Base-by-base conservation (phyloP, 768 basidiomycete species). In the Boletus fagicola region DNA sequence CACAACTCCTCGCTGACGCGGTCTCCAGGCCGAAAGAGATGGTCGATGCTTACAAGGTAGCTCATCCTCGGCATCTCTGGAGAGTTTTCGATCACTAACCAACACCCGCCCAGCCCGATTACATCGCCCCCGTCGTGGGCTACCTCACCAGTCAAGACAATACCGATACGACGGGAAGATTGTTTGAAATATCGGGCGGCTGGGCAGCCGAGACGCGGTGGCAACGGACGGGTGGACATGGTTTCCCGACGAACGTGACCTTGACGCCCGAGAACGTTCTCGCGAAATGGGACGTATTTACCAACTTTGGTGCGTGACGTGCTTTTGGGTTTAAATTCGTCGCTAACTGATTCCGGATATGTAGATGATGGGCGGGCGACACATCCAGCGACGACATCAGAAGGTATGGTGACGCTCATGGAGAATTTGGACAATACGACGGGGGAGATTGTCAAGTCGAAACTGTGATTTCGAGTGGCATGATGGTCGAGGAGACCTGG, bases 141-240 rank as follows among this genome's bases (percentile, higher is more conserved):
- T 98, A 88, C 69, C 80, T 99, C 33, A 86, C 83, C 4, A 93
- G 91, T 68, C 83, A 86, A 72, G 88, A 86, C 53, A 95, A 96
- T 64, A 77, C 79, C 18, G 81, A 85, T 38, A 86, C 84, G 9
- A 83, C 87, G 13, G 90, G 91, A 9, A 75, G 78, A 6, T 68
- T 99, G 49, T 95, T 95, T 71, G 95, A 98, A 72, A 82, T 94
- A 40, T 81, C 81, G 15, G 94, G 90, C 24, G 97, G 96, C 0
- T 98, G 94, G 91, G 88, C 89, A 4, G 92, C 92, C 1, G 85
- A 94, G 72, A 87, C 90, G 33, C 81, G 96, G 56, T 99, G 96
- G 95, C 90, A 98, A 72, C 85, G 93, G 15, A 78, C 92, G 10
- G 89, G 87, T 2, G 97, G 95, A 11, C 76, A 87, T 66, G 88